Base-by-base conservation (phyloP, 768 basidiomycete genomes). In the Infundibulicybe gibba region DNA sequence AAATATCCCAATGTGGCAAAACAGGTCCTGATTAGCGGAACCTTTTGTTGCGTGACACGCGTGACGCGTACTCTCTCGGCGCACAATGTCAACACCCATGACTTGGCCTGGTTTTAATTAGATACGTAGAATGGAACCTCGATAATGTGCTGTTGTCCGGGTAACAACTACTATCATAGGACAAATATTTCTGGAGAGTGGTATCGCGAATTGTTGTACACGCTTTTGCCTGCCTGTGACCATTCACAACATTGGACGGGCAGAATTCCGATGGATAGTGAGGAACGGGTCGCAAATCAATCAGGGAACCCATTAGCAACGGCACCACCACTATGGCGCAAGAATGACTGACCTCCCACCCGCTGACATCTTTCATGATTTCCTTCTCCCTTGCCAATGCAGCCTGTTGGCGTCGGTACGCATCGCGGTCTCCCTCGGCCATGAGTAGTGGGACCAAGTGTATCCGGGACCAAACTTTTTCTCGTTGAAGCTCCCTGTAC, bases 401-500 rank as follows among this genome's bases (percentile, higher is more conserved):
- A n/a, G 90, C 92, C 60, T 84, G 79, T 58, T 84, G 70, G 33
- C 90, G 80, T 50, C 91, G 77, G 72, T 90, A 93, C 47, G 77
- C 74, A 64, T 94, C 92, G 46, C 97, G 86, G 71, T 99, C 95
- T 3, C 85, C 85, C 64, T 99, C 95, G 33, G 95, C 95, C 56
- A 94, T 75, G 40, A 99, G 76, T 48, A 97, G 64, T 9, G 95
- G 97, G 30, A 94, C 85, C 31, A 97, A 79, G 71, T 98, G 85
- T 61, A 99, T 93, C 53, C 95, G 82, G 49, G 94, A 90, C 95
- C 95, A 97, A 32, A 83, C 82, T 68, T 88, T 87, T 72, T 99
- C 95, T 53, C 95, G 80, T 63, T 87, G 75, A 35, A 98, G 76
- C 71, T 99, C 95, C 67, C 95, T 98, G 74, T 58, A 57, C 50